Conservation (phyloP, 768 basidiomycete genomes). For the Trametes sanguinea region DNA sequence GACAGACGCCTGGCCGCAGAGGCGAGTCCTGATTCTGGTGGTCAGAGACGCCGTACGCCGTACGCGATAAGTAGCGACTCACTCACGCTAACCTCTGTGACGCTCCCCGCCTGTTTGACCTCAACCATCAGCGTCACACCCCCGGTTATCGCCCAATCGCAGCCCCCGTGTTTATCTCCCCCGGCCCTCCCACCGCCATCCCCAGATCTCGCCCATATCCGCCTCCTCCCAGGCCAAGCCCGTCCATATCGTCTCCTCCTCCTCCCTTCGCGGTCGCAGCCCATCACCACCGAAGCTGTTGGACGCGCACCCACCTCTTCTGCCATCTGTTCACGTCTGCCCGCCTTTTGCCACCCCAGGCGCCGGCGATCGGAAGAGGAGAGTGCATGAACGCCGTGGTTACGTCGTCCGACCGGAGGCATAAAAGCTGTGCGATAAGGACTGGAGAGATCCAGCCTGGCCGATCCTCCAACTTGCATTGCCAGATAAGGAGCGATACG, state of each 20-base stretch:
- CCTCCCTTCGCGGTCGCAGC: neutral
- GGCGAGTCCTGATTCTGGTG: neutral
- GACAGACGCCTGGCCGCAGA: neutral
- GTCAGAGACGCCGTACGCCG: neutral
- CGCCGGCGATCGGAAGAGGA: neutral
- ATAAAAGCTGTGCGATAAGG: slow-evolving; percentile 18
- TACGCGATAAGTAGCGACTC: neutral
- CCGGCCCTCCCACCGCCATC: neutral
- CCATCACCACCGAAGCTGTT: neutral
- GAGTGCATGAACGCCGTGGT: neutral
- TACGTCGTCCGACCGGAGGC: neutral
- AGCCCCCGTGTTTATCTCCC: slow-evolving; percentile 13
- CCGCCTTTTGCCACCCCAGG: neutral
- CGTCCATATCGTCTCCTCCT: neutral
- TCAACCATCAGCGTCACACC: neutral
- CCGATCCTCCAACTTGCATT: slow-evolving; percentile 16
- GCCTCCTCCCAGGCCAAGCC: slow-evolving; percentile 9
- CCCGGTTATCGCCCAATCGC: slow-evolving; percentile 21
- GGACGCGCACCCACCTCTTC: neutral
- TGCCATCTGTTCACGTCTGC: neutral
- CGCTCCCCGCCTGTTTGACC: neutral
- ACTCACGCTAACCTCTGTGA: too few relatives aligned
- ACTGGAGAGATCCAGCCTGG: neutral
- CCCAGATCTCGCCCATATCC: slow-evolving; percentile 8
- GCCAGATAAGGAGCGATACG: slow-evolving; percentile 7